Percentiles rank a stretch among this genome's conserved stretches.
phyloP scores from a whole-genome alignment of 805 yeast genomes.

The Saccharomycopsis fibuligera region DNA sequence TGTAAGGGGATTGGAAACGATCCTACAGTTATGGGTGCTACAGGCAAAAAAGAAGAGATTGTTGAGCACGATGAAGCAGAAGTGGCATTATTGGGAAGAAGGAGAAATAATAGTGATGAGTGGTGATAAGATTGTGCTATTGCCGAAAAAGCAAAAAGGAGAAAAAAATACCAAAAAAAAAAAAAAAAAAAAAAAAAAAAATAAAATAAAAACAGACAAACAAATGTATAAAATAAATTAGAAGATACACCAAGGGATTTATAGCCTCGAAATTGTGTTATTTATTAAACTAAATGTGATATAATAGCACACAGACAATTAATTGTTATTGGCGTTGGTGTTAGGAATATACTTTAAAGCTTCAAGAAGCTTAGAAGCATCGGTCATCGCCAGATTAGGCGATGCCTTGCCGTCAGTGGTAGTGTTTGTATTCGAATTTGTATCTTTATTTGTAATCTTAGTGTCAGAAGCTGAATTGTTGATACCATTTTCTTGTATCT shows the following conservation, averaged over 20 bases:
- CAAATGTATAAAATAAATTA: too few species aligned
- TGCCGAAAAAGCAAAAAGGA: background rate
- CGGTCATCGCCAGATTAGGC: background rate
- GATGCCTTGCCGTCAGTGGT: background rate
- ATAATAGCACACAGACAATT: too few species aligned
- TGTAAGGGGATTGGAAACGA: too few species aligned
- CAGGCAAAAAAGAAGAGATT: background rate
- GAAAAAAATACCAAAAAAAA: background rate
- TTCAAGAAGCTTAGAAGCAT: slow-evolving; percentile 8
- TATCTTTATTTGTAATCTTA: background rate
- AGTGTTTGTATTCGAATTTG: background rate
- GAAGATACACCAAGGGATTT: too few species aligned
- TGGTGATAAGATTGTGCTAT: background rate
- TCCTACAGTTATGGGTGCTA: slow-evolving; percentile 43
- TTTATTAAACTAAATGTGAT: too few species aligned
- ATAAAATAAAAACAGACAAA: too few species aligned
- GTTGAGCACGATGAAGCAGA: background rate
- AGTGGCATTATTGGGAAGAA: background rate
- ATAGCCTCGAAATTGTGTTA: too few species aligned
- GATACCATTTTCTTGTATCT: background rate
- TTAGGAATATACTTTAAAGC: slow-evolving; percentile 1
- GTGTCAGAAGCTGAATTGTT: background rate
- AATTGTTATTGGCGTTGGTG: too few species aligned
- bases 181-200: background rate
- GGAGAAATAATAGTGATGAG: background rate